Conservation (phyloP, 352 stramenopile species). For the Halophytophthora batemanensis region DNA sequence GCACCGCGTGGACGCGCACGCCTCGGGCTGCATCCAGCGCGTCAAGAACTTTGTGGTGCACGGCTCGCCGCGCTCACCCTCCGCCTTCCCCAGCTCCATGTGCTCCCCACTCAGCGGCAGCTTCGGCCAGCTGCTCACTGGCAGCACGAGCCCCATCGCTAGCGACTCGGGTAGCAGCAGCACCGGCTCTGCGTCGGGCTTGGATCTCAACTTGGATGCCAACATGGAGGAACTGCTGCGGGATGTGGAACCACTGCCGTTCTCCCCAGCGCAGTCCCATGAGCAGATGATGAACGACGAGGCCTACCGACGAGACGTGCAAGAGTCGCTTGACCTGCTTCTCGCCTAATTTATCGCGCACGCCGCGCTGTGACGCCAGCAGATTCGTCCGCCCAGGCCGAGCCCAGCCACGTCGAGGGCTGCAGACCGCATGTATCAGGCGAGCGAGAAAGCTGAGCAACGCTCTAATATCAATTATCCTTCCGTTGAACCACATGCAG, state of each 20-base stretch:
- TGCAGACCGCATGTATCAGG: not conserved
- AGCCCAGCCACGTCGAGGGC: too few species aligned
- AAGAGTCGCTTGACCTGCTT: conserved; percentile 49
- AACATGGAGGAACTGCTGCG: conserved; percentile 25
- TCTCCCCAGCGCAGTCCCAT: conserved; percentile 34
- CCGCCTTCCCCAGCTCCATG: conserved; percentile 15
- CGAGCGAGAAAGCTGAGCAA: not conserved
- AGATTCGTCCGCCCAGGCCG: conserved; percentile 4
- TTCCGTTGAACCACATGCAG: not conserved
- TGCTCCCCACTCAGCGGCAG: conserved; percentile 22
- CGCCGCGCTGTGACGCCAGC: conserved; percentile 16
- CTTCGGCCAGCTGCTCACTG: conserved; percentile 29
- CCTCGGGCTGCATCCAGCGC: conserved; percentile 62
- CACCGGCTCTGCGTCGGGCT: conserved; percentile 6
- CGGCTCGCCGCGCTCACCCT: conserved; percentile 46
- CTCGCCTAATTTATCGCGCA: conserved; percentile 46
- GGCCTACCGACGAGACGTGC: conserved; percentile 52
- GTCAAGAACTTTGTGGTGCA: conserved; percentile 38
- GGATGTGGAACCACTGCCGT: conserved; percentile 51
- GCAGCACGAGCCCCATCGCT: conserved; percentile 22
- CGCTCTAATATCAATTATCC: not conserved
- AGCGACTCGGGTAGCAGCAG: conserved; percentile 26
- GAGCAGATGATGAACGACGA: conserved; percentile 41
- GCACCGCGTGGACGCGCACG: conserved; percentile 67
- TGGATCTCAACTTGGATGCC: conserved; percentile 18